Percentiles rank a stretch among this genome's conserved stretches.
Conservation (phyloP, 192 early-diverging fungal species). For the Anaeromyces robustus region DNA sequence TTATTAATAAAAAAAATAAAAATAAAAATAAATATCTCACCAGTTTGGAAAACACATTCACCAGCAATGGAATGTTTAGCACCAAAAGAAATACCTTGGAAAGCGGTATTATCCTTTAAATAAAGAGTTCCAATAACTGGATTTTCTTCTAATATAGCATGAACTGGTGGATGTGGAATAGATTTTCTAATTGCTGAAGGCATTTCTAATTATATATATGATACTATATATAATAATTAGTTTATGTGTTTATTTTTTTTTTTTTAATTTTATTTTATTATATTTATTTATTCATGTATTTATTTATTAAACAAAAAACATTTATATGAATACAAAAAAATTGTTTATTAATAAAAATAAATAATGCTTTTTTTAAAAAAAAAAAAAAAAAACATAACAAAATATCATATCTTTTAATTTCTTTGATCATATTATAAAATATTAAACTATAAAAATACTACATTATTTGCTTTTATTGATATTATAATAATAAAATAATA, state of each 20-base stretch:
- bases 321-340: too few species aligned
- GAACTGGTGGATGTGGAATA: neutral
- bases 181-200: neutral
- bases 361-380: too few species aligned
- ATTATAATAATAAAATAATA: too few species aligned
- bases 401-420: too few species aligned
- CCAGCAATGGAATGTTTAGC: slow-evolving; percentile 77
- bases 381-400: too few species aligned
- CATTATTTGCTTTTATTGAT: too few species aligned
- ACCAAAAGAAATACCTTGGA: slow-evolving; percentile 89
- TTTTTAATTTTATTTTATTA: too few species aligned
- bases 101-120: slow-evolving; percentile 69
- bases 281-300: too few species aligned
- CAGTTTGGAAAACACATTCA: slow-evolving; percentile 98
- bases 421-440: too few species aligned
- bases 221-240: neutral
- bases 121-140: slow-evolving; percentile 51
- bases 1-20: neutral
- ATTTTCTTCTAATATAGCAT: slow-evolving; percentile 6
- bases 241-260: neutral
- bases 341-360: too few species aligned
- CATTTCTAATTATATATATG: neutral
- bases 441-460: too few species aligned
- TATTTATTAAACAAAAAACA: too few species aligned
- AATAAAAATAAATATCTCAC: slow-evolving; percentile 17